phyloP scores from a whole-genome alignment of 2,329 filamentous ascomycete genomes.

The Alternaria tenuissima region DNA sequence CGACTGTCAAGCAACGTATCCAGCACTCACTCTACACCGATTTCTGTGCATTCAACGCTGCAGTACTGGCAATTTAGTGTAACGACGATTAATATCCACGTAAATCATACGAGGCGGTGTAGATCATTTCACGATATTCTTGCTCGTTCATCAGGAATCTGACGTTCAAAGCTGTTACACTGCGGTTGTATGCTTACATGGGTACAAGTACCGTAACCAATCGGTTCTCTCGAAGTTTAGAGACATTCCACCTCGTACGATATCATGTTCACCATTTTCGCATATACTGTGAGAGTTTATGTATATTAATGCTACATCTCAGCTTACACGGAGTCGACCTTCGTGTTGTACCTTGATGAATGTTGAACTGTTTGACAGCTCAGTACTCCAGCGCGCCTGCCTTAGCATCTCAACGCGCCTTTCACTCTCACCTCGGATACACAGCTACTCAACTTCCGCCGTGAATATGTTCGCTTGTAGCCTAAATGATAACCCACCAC shows the following conservation, averaged over 20 bases:
- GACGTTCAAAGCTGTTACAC: background rate
- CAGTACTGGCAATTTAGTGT: background rate
- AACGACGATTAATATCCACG: fast-evolving
- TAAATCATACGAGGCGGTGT: too few relatives aligned
- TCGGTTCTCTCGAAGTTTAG: background rate
- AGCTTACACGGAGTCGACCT: background rate
- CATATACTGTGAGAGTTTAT: background rate
- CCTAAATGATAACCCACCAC: too few relatives aligned
- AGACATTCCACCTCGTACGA: background rate
- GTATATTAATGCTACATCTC: too few relatives aligned
- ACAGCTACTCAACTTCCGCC: too few relatives aligned
- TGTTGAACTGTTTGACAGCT: too few relatives aligned
- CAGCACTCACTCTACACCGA: background rate
- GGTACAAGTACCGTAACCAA: background rate
- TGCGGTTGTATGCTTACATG: background rate
- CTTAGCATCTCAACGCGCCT: too few relatives aligned
- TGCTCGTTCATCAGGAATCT: too few relatives aligned
- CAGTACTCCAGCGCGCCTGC: too few relatives aligned
- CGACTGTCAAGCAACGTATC: fast-evolving
- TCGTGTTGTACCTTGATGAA: too few relatives aligned
- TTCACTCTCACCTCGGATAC: too few relatives aligned
- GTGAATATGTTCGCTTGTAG: too few relatives aligned
- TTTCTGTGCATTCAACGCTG: too few relatives aligned
- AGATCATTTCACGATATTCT: fast-evolving
- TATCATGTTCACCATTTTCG: background rate